Base-by-base conservation (phyloP, 352 stramenopile species). In the Sclerospora graminicola region DNA sequence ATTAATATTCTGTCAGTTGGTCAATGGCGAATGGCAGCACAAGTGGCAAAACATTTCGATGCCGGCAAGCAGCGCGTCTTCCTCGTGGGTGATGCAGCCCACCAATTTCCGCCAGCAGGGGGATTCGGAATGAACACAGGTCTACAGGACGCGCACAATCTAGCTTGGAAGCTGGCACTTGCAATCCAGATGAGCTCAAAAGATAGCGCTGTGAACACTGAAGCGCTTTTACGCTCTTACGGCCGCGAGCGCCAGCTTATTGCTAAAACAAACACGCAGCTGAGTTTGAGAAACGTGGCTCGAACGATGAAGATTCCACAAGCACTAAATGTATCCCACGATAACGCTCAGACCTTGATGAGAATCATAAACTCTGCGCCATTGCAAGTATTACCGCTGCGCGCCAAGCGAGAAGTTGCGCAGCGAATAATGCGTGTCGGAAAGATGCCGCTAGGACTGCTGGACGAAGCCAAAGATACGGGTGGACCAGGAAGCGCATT, bases 81-180 rank as follows among this genome's bases (percentile, higher is more conserved):
- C 52, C 69, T 97, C 37, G 83, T 88, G 0, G 89, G 89, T 26
- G 89, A 97, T 41, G 83, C 88, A 3, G 89, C 88, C 7, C 89
- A 97, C 41, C 82, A 95, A 51, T 96, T 97, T 37, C 88, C 89
- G 6, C 89, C 89, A 0, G 85, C 88, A 13, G 89, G 89, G 21
- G 89, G 89, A 3, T 91, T 97, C 31, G 89, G 89, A 41, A 89
- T 97, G 68, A 97, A 97, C 61, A 95, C 84, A 1, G 89, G 88
- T 29, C 58, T 97, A 20, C 82, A 96, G 51, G 88, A 97, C 45
- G 75, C 82, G 0, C 85, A 96, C 63, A 97, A 97, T 45, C 60
- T 97, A 7, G 81, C 73, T 2, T 97, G 88, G 89, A 96, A 95
- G 51, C 69, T 97, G 9, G 82, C 83, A 5, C 66, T 75, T 14